A percentile compares a stretch with the other conserved stretches of the same genome.
Evolutionary conservation across 2,329 filamentous ascomycete genomes (phyloP).

Genomic region (Paecilomyces niveus): DNA sequence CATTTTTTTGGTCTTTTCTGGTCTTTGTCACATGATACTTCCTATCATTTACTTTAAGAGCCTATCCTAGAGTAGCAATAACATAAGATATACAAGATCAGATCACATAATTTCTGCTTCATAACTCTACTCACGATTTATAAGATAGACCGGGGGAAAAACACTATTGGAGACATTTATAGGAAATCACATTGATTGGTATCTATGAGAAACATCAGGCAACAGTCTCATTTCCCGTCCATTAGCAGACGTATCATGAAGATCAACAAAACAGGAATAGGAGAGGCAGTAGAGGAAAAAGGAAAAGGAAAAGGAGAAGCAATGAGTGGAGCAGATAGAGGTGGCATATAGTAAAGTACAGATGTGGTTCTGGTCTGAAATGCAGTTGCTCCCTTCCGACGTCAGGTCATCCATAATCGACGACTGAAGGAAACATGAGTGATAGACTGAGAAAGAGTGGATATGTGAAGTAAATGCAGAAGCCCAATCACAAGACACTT

Average conservation of each 20-base stretch:
- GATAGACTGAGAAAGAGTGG: neutral
- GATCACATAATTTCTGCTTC: neutral
- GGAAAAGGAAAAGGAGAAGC: neutral
- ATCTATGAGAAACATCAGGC: neutral
- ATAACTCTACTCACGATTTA: too few relatives aligned
- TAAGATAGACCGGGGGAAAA: too few relatives aligned
- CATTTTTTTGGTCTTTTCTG: neutral
- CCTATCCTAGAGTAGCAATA: neutral
- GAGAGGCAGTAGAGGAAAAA: slow-evolving; percentile 1
- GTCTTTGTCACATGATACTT: neutral
- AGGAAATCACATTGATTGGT: neutral
- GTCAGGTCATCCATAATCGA: neutral
- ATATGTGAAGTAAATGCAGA: neutral
- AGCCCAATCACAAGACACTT: neutral
- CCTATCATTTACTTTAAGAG: neutral
- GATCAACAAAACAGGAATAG: slow-evolving; percentile 7
- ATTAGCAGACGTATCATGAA: neutral
- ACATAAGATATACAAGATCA: neutral
- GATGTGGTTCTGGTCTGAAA: neutral
- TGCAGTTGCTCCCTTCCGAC: too few relatives aligned
- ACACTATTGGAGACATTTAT: neutral
- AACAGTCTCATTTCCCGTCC: neutral
- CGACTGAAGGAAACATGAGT: neutral
- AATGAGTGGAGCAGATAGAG: neutral
- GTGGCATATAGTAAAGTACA: neutral